Conservation (phyloP, 2,329 filamentous ascomycete species). For the Hirsutella rhossiliensis region DNA sequence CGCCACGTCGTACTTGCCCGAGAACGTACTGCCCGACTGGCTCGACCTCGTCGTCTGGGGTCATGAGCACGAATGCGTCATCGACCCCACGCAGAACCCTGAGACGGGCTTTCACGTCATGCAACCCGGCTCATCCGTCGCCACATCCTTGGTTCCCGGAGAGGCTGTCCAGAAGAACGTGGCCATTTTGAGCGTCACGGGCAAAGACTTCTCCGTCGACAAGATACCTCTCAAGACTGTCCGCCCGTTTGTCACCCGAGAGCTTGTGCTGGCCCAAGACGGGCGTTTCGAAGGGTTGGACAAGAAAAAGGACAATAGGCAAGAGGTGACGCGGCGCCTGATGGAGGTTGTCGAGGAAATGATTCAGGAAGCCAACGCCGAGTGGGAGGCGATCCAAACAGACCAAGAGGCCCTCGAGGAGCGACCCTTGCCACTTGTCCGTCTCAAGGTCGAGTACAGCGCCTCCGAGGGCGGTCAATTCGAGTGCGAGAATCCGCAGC, state of each 20-base stretch:
- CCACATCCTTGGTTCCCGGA: conserved; percentile 80
- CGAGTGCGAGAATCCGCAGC: conserved; percentile 88
- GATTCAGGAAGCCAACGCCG: conserved; percentile 69
- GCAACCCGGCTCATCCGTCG: conserved; percentile 92
- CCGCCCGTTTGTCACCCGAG: conserved; percentile 77
- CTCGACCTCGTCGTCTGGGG: conserved; percentile 91
- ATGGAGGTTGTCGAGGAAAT: conserved; percentile 72
- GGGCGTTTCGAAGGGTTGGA: conserved; percentile 66
- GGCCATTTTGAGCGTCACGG: conserved; percentile 71
- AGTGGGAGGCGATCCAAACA: conserved; percentile 72
- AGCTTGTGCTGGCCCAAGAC: conserved; percentile 67
- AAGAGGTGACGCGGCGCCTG: conserved; percentile 65
- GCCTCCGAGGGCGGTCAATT: conserved; percentile 75
- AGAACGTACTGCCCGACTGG: conserved; percentile 85
- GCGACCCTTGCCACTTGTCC: conserved; percentile 68
- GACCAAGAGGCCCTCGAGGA: conserved; percentile 45
- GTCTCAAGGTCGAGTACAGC: conserved; percentile 83
- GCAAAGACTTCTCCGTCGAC: conserved; percentile 68
- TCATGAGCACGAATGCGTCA: conserved; percentile 92
- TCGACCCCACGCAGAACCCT: conserved; percentile 70
- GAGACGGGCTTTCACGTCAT: conserved; percentile 92
- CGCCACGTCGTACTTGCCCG: conserved; percentile 85
- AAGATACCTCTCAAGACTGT: conserved; percentile 79
- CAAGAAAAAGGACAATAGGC: conserved; percentile 70
- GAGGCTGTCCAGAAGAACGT: conserved; percentile 90